A percentile compares a stretch with the other conserved stretches of the same genome.
Conservation (phyloP, 495 filamentous ascomycete species). For the Penicillium soppii region DNA sequence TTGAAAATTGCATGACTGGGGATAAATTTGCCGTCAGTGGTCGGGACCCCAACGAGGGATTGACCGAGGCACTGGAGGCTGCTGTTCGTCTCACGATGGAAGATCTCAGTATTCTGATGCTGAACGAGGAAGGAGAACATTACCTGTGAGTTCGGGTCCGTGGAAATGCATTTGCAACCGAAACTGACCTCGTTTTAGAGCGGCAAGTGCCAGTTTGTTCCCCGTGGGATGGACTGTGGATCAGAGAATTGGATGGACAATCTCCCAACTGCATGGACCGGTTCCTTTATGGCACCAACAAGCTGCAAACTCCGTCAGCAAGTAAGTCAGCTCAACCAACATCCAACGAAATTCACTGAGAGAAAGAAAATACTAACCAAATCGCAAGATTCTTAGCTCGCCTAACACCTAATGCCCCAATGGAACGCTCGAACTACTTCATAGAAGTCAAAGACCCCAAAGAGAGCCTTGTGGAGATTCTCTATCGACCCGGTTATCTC, state of each 20-base stretch:
- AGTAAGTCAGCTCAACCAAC: slow-evolving; percentile 35
- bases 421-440: slow-evolving; percentile 57
- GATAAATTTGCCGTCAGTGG: slow-evolving; percentile 45
- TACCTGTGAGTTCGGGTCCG: slow-evolving; percentile 41
- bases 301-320: slow-evolving; percentile 49
- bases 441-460: slow-evolving; percentile 46
- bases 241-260: slow-evolving; percentile 54
- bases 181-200: slow-evolving; percentile 22
- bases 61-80: slow-evolving; percentile 50
- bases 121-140: slow-evolving; percentile 48
- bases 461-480: slow-evolving; percentile 42
- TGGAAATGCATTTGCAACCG: neutral
- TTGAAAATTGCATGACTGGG: slow-evolving; percentile 50
- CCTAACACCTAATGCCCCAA: slow-evolving; percentile 43
- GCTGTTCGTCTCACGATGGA: slow-evolving; percentile 59
- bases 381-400: slow-evolving; percentile 46
- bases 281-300: slow-evolving; percentile 57
- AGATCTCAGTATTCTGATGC: slow-evolving; percentile 55
- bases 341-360: neutral
- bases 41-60: slow-evolving; percentile 22
- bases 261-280: slow-evolving; percentile 50
- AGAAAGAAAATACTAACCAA: slow-evolving; percentile 3
- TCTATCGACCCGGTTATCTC: slow-evolving; percentile 35
- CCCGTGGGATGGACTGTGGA: slow-evolving; percentile 57
- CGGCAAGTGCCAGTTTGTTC: slow-evolving; percentile 58